Percentiles rank a stretch among this genome's conserved stretches.
Evolutionary conservation across 1,284 basidiomycete species (phyloP).

Genomic region (Heterobasidion occidentale): DNA sequence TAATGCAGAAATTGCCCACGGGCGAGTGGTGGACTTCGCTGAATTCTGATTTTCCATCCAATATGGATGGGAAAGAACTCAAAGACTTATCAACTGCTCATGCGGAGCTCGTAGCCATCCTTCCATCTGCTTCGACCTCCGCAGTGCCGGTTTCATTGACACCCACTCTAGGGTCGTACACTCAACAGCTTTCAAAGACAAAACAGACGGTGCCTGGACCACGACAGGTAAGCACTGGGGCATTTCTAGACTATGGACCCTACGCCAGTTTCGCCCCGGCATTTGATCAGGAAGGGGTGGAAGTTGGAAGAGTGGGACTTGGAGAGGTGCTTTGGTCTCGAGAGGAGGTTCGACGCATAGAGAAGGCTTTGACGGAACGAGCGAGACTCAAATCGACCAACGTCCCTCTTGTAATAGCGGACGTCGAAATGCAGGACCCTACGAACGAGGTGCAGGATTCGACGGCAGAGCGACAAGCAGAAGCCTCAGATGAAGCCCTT

Average conservation of each 20-base stretch:
- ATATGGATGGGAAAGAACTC: conserved; percentile 29
- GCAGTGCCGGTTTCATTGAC: conserved; percentile 16
- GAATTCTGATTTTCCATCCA: conserved; percentile 33
- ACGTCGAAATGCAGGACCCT: conserved; percentile 6
- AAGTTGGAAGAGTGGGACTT: conserved; percentile 52
- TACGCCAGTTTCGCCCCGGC: conserved; percentile 68
- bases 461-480: conserved; percentile 1
- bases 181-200: conserved; percentile 24
- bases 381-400: neutral
- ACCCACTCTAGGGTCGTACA: conserved; percentile 27
- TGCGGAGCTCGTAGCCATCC: conserved; percentile 65
- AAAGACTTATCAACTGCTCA: conserved; percentile 51
- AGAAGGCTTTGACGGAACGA: neutral
- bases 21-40: conserved; percentile 76
- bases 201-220: conserved; percentile 34
- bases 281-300: conserved; percentile 65
- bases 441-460: conserved; percentile 5
- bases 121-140: conserved; percentile 48
- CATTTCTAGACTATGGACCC: conserved; percentile 70
- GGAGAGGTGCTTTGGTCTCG: conserved; percentile 44
- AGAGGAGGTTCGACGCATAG: conserved; percentile 17
- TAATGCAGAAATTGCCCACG: conserved; percentile 66
- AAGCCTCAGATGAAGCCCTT: conserved; percentile 26
- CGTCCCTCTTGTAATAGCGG: neutral
- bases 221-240: conserved; percentile 49